These are phyloP conservation scores for Daldinia decipiens DNA, from an alignment of 495 filamentous ascomycete genomes.

Conservation along the genomic window DNA sequence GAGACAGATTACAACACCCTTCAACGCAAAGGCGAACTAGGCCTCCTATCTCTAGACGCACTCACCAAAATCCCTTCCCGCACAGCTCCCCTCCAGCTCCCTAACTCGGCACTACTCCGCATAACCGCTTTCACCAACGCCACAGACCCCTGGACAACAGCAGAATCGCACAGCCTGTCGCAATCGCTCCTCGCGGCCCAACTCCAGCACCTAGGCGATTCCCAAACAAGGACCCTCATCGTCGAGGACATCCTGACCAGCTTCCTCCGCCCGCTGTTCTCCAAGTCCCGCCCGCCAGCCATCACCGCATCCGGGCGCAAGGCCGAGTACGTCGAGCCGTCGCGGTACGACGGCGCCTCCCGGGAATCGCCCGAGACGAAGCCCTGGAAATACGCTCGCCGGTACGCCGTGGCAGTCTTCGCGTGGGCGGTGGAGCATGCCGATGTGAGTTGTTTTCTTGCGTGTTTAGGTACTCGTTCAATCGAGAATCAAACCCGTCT, in stretches of 20 bases:
- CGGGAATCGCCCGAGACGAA: conserved; percentile 64
- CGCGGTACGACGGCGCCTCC: conserved; percentile 48
- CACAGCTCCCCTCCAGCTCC: conserved; percentile 23
- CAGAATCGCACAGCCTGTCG: conserved; percentile 56
- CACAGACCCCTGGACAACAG: conserved; percentile 65
- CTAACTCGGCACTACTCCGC: conserved; percentile 41
- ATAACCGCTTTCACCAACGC: conserved; percentile 59
- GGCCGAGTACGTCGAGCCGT: conserved; percentile 59
- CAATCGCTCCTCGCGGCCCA: conserved; percentile 42
- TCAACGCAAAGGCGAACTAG: conserved; percentile 34
- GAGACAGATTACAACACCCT: conserved; percentile 36
- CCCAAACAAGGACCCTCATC: conserved; percentile 51
- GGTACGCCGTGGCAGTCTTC: conserved; percentile 71
- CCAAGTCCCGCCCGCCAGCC: conserved; percentile 69
- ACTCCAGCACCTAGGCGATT: background rate
- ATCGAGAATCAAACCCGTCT: background rate
- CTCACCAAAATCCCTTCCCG: conserved; percentile 12
- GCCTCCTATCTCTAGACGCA: conserved; percentile 23
- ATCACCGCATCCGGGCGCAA: conserved; percentile 65
- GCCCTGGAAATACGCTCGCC: conserved; percentile 77
- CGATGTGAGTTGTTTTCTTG: conserved; percentile 50
- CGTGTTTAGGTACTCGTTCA: background rate
- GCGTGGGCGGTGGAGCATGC: conserved; percentile 69
- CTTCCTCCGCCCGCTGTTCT: conserved; percentile 75
- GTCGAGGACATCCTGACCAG: conserved; percentile 63